phyloP scores from a whole-genome alignment of 352 stramenopile species.

The Phytophthora citricola region DNA sequence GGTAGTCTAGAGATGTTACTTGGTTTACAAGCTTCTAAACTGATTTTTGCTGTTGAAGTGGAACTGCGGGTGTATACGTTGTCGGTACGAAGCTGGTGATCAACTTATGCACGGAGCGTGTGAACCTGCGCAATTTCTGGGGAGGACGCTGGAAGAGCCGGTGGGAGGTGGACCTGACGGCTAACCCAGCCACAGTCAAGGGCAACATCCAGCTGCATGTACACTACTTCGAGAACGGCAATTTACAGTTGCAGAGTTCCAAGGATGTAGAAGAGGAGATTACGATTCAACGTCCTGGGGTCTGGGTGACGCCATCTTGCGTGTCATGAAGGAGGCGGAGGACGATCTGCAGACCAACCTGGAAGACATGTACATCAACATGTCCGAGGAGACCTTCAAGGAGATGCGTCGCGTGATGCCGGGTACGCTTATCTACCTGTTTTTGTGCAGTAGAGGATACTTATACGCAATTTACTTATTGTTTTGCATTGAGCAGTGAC shows the following conservation, averaged over 20 bases:
- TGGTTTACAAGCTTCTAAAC: not conserved
- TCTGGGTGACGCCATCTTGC: constrained; percentile 70
- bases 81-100: constrained; percentile 70
- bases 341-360: constrained; percentile 90
- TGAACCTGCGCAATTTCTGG: constrained; percentile 93
- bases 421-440: constrained; percentile 38
- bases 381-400: constrained; percentile 95
- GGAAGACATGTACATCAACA: constrained; percentile 96
- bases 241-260: constrained; percentile 91
- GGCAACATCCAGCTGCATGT: constrained; percentile 87
- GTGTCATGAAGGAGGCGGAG: constrained; percentile 83
- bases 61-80: constrained; percentile 82
- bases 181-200: constrained; percentile 49
- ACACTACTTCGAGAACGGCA: constrained; percentile 97
- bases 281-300: constrained; percentile 44
- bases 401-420: constrained; percentile 96
- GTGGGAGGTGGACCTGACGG: constrained; percentile 74
- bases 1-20: not conserved
- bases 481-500: constrained; percentile 54
- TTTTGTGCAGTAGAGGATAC: not conserved
- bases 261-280: constrained; percentile 77
- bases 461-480: constrained; percentile 1
- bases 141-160: constrained; percentile 84
- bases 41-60: constrained; percentile 39
- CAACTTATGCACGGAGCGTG: constrained; percentile 83